phyloP scores from a whole-genome alignment of 495 filamentous ascomycete genomes.

The Aspergillus asperescens region DNA sequence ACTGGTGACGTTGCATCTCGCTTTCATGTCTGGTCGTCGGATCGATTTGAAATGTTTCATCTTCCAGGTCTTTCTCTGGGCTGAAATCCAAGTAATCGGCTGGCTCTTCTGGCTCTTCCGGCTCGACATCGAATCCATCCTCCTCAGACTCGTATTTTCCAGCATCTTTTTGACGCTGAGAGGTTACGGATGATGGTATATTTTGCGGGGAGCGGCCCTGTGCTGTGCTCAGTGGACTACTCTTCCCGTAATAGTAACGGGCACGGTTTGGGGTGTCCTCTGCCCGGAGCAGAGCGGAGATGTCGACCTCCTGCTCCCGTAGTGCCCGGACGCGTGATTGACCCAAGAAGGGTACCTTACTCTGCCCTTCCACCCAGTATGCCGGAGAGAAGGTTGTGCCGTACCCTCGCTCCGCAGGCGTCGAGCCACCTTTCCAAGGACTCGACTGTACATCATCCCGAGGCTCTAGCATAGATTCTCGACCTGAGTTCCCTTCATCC shows the following conservation, averaged over 20 bases:
- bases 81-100: slow-evolving; percentile 21
- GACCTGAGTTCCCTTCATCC: slow-evolving; percentile 30
- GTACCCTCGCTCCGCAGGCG: slow-evolving; percentile 13
- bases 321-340: slow-evolving; percentile 35
- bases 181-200: slow-evolving; percentile 9
- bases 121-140: not conserved
- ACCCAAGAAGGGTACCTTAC: slow-evolving; percentile 25
- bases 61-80: slow-evolving; percentile 23
- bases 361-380: slow-evolving; percentile 27
- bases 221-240: slow-evolving; percentile 28
- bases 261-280: slow-evolving; percentile 40
- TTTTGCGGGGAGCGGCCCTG: slow-evolving; percentile 17
- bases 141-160: slow-evolving; percentile 8
- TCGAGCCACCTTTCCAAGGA: slow-evolving; percentile 14
- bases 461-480: slow-evolving; percentile 11
- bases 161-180: slow-evolving; percentile 1
- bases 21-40: slow-evolving; percentile 22
- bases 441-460: slow-evolving; percentile 15
- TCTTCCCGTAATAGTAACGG: slow-evolving; percentile 39
- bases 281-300: slow-evolving; percentile 30
- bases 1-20: slow-evolving; percentile 11
- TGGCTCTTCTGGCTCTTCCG: slow-evolving; percentile 4
- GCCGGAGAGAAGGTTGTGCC: slow-evolving; percentile 28
- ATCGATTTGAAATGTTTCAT: slow-evolving; percentile 23
- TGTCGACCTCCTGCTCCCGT: slow-evolving; percentile 38